A percentile compares a stretch with the other conserved stretches of the same genome.
Conservation (phyloP, 495 filamentous ascomycete species). For the Jackrogersella multiformis region DNA sequence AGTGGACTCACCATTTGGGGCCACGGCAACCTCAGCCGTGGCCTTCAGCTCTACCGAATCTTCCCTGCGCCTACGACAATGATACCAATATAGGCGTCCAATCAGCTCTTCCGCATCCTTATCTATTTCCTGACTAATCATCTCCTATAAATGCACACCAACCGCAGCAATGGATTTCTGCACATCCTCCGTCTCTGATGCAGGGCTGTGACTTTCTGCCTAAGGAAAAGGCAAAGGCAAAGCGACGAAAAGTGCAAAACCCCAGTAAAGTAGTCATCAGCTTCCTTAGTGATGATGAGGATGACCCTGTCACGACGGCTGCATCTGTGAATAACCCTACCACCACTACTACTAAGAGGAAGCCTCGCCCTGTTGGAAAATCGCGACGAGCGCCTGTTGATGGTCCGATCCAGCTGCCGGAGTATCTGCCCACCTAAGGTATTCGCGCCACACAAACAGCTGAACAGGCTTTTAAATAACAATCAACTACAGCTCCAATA, state of each 20-base stretch:
- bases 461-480: no score
- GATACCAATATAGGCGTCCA: neutral
- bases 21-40: neutral
- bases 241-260: constrained; percentile 11
- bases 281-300: constrained; percentile 29
- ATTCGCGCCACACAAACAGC: no score
- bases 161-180: neutral
- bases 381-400: neutral
- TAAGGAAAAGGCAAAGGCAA: no score
- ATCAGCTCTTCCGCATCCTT: neutral
- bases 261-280: constrained; percentile 10
- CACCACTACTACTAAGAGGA: neutral
- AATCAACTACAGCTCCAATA: no score
- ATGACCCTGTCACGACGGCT: neutral
- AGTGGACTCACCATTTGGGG: neutral
- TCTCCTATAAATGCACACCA: neutral
- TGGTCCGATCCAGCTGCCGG: neutral
- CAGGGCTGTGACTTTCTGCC: neutral
- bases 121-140: neutral
- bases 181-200: neutral
- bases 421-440: no score
- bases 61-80: no score
- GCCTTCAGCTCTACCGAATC: neutral
- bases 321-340: neutral
- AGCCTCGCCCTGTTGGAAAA: neutral